Conservation (phyloP, 2,329 filamentous ascomycete genomes). For the Curvularia verruculosa region DNA sequence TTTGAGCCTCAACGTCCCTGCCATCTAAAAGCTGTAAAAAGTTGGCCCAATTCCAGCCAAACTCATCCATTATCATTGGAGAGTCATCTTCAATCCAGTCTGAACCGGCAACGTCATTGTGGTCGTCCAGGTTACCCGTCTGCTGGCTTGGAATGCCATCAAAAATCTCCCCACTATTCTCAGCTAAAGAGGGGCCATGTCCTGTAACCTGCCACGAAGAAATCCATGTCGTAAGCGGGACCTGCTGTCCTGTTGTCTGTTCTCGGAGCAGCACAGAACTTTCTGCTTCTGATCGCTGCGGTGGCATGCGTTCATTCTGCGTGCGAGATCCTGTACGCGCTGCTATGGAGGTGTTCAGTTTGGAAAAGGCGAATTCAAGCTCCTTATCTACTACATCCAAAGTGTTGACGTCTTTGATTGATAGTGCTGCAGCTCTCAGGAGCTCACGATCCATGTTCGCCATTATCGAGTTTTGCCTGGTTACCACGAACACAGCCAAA, state of each 20-base stretch:
- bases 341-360: neutral
- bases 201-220: neutral
- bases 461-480: neutral
- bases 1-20: neutral
- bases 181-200: neutral
- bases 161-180: neutral
- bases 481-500: neutral
- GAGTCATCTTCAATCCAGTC: neutral
- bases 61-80: neutral
- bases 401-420: neutral
- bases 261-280: neutral
- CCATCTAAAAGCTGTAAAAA: neutral
- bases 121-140: neutral
- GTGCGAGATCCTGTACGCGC: neutral
- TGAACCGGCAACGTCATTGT: neutral
- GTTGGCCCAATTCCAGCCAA: neutral
- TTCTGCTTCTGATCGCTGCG: neutral
- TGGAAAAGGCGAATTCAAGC: neutral
- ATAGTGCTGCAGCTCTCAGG: neutral
- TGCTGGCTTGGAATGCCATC: neutral
- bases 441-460: neutral
- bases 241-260: neutral
- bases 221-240: neutral
- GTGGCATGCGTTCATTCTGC: neutral
- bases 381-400: neutral